phyloP scores from a whole-genome alignment of 257 asterid genomes.

The Verbena officinalis region DNA sequence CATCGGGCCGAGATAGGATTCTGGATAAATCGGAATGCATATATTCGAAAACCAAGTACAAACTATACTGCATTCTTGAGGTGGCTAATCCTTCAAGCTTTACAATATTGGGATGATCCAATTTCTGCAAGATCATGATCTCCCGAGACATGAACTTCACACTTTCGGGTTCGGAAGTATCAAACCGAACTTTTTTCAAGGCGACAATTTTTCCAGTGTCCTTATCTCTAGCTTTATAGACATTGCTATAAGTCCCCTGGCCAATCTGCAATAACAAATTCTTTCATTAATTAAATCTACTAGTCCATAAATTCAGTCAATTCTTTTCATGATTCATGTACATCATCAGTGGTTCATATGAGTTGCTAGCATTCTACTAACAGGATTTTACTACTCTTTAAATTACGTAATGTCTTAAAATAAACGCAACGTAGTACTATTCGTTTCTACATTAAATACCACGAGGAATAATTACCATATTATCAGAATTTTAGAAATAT shows the following conservation, averaged over 20 bases:
- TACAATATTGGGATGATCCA: conserved; percentile 79
- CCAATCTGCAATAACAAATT: conserved; percentile 51
- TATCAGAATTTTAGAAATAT: no score
- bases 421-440: no score
- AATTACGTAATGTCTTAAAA: no score
- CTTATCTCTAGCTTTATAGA: conserved; percentile 75
- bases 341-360: no score
- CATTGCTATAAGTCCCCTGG: conserved; percentile 83
- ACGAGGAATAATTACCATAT: no score
- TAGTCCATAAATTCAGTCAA: not conserved
- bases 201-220: conserved; percentile 70
- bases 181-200: conserved; percentile 77
- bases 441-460: no score
- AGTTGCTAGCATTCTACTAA: no score
- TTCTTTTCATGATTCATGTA: not conserved
- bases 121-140: conserved; percentile 58
- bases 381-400: no score
- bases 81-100: conserved; percentile 89
- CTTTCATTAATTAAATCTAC: not conserved
- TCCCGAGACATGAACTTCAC: conserved; percentile 92
- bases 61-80: conserved; percentile 89
- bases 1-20: conserved; percentile 57
- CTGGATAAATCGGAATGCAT: conserved; percentile 70
- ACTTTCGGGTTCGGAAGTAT: conserved; percentile 83
- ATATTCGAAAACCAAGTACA: conserved; percentile 72